A percentile compares a stretch with the other conserved stretches of the same genome.
phyloP scores from a whole-genome alignment of 2,329 filamentous ascomycete genomes.

The Fusarium virguliforme region DNA sequence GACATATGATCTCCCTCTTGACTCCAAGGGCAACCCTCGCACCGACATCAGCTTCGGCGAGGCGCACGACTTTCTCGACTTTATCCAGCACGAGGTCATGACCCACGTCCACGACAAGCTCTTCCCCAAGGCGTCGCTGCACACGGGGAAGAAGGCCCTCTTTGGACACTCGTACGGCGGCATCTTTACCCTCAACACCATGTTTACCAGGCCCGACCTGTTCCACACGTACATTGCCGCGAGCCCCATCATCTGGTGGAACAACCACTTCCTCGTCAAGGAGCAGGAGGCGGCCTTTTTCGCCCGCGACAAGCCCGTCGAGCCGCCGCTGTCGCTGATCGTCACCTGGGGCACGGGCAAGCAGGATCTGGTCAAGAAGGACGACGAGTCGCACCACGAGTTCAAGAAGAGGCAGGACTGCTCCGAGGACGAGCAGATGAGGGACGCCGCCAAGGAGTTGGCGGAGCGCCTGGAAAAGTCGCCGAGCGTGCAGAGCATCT shows the following conservation, averaged over 20 bases:
- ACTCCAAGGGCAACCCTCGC: constrained; percentile 46
- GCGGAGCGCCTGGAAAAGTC: constrained; percentile 39
- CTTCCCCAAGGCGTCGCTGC: constrained; percentile 51
- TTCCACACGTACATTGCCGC: constrained; percentile 64
- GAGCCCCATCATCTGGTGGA: constrained; percentile 66
- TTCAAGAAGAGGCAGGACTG: constrained; percentile 51
- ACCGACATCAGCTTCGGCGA: constrained; percentile 57
- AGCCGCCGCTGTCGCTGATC: constrained; percentile 53
- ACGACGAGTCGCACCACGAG: constrained; percentile 52
- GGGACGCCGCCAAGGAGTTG: constrained; percentile 37
- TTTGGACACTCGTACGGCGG: constrained; percentile 68
- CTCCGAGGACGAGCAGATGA: constrained; percentile 49
- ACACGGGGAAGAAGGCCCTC: constrained; percentile 60
- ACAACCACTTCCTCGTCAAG: constrained; percentile 58
- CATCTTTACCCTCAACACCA: constrained; percentile 63
- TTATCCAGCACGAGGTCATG: constrained; percentile 60
- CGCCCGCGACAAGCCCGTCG: constrained; percentile 17
- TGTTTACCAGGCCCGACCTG: constrained; percentile 59
- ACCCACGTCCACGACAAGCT: constrained; percentile 52
- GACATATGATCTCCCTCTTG: constrained; percentile 48
- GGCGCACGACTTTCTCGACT: constrained; percentile 62
- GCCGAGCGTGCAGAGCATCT: constrained; percentile 40
- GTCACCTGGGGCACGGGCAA: constrained; percentile 55
- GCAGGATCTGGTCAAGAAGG: constrained; percentile 50
- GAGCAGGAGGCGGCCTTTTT: constrained; percentile 53